Evolutionary conservation across 2,329 filamentous ascomycete species (phyloP), one percentile per base, ranked within the genome.

Genomic region (Waltergamsia citrina): DNA sequence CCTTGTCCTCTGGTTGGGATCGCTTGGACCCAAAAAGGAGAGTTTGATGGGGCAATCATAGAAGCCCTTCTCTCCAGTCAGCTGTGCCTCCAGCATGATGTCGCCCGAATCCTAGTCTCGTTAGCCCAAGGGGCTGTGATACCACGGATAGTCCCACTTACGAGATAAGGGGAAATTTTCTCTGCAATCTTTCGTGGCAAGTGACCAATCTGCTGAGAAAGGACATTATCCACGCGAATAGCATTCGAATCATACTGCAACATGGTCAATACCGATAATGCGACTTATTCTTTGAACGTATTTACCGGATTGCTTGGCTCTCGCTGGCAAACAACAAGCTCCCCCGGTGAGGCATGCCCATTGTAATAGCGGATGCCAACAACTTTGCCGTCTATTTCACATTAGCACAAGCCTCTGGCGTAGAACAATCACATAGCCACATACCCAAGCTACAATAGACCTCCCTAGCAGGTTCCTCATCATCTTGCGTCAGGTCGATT

Each of bases 171-270:
- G 0, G 84, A 77, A 34, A 94, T 59, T 53, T 83, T 90, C n/a
- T 65, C 60, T 1, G 78, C 85, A 16, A 85, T 49, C 2, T 58
- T 64, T 10, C 74, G 66, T 6, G 83, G 81, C 26, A 94, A 64
- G 54, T 94, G 85, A 1, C 86, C 86, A 45, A 94, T 84, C 47
- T 93, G 85, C 7, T 56, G 53, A 12, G 75, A 71, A 48, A 82
- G 71, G 11, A 88, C 83, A 52, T 92, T 93, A 46, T 83, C 69
- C 2, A 93, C 74, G 5, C 76, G 73, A 37, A 93, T 85, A 0
- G 85, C 85, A 56, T 92, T 92, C 6, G 44, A 41, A 49, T 92
- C 84, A 49, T 81, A 84, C 43, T 63, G 34, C n/a, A 15, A 29
- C 11, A 7, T 28, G 14, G 14, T 28, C 26, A 7, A n/a, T 8